Percentiles rank a stretch among this genome's conserved stretches.
phyloP scores from a whole-genome alignment of 164 flowering plant genomes.

The Magnolia officinalis region DNA sequence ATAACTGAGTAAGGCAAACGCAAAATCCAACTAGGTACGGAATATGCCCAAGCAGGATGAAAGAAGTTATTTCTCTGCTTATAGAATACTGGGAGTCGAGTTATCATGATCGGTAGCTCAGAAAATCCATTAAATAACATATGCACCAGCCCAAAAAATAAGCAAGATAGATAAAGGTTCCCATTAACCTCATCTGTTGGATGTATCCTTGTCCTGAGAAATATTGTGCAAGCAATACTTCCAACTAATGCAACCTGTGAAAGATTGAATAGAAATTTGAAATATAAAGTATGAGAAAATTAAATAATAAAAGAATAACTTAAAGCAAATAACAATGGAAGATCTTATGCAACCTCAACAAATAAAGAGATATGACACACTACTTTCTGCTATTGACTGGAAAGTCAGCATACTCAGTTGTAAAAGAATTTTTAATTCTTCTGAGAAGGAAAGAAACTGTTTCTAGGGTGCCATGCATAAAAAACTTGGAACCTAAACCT shows the following conservation, averaged over 20 bases:
- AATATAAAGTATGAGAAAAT: not conserved
- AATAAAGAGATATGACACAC: not conserved
- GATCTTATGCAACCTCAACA: not conserved
- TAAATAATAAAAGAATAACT: not conserved
- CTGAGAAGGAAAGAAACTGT: too few relatives aligned
- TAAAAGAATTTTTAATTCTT: not conserved
- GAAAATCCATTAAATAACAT: conserved; percentile 94
- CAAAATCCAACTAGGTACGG: conserved; percentile 63
- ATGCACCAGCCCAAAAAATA: conserved; percentile 75
- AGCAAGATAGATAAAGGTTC: conserved; percentile 61
- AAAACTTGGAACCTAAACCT: too few relatives aligned
- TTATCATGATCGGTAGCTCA: conserved; percentile 76
- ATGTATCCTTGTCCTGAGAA: conserved; percentile 63
- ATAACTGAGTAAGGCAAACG: conserved; percentile 82
- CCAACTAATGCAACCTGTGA: conserved; percentile 87
- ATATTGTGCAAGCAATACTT: conserved; percentile 64
- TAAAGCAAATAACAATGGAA: not conserved
- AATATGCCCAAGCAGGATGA: conserved; percentile 93
- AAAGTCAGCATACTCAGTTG: not conserved
- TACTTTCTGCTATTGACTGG: not conserved
- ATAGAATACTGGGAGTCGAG: conserved; percentile 79
- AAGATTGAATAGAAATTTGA: not conserved
- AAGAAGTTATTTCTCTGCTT: conserved; percentile 84
- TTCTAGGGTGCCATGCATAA: too few relatives aligned
- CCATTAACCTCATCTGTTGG: conserved; percentile 66